Conservation (phyloP, 495 filamentous ascomycete genomes). For the Penicillium steckii region DNA sequence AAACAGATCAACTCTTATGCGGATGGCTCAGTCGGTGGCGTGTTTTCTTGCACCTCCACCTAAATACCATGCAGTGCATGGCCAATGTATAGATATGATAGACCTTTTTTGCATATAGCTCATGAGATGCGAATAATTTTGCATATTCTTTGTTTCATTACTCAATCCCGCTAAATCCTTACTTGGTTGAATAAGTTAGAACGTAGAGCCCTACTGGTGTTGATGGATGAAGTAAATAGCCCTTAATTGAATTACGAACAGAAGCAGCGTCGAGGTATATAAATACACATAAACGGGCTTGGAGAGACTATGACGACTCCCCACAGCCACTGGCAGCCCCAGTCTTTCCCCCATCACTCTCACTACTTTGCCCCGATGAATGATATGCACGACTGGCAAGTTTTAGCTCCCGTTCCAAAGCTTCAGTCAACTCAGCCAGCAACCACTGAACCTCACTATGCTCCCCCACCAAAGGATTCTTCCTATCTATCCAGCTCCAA, state of each 20-base stretch:
- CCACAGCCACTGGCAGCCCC: not conserved
- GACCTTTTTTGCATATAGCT: not conserved
- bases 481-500: slow-evolving; percentile 78
- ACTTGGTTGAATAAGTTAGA: too few relatives aligned
- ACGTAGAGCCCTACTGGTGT: too few relatives aligned
- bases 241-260: not conserved
- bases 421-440: slow-evolving; percentile 58
- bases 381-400: slow-evolving; percentile 23
- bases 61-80: not conserved
- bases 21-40: slow-evolving; percentile 35
- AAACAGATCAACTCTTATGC: slow-evolving; percentile 37
- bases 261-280: too few relatives aligned
- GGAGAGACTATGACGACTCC: not conserved
- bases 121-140: not conserved
- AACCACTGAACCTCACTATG: slow-evolving; percentile 81
- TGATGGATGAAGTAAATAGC: not conserved
- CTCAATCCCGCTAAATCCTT: too few relatives aligned
- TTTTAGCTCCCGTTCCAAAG: slow-evolving; percentile 53
- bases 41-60: slow-evolving; percentile 36
- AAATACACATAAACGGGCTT: not conserved
- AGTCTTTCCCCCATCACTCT: not conserved
- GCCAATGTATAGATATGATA: not conserved
- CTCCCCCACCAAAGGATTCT: slow-evolving; percentile 70
- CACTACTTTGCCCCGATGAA: slow-evolving; percentile 1
- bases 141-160: not conserved